phyloP scores from a whole-genome alignment of 2,329 filamentous ascomycete genomes.

The Mollisia scopiformis region DNA sequence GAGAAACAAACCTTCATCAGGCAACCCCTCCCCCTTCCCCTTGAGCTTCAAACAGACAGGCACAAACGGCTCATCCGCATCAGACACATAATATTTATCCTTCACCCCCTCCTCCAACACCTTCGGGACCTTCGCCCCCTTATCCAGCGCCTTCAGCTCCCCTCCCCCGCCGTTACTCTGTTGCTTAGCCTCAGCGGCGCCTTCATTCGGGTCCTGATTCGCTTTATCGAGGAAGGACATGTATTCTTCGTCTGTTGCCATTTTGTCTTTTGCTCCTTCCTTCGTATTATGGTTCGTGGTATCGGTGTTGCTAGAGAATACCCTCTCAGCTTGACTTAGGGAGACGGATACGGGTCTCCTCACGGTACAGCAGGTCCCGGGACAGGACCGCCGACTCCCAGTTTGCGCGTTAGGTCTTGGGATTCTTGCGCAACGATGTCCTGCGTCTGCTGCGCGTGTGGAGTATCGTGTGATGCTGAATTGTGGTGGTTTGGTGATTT shows the following conservation, averaged over 20 bases:
- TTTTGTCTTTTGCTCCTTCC: conserved; percentile 37
- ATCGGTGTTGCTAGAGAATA: conserved; percentile 17
- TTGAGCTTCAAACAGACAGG: conserved; percentile 70
- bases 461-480: neutral
- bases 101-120: conserved; percentile 54
- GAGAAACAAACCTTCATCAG: conserved; percentile 60
- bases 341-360: conserved; percentile 11
- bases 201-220: conserved; percentile 74
- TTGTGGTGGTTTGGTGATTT: neutral
- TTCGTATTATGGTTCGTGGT: neutral
- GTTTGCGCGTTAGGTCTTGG: conserved; percentile 7
- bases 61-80: conserved; percentile 85
- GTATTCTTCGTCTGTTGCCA: conserved; percentile 83
- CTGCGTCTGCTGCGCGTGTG: neutral
- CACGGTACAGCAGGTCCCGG: conserved; percentile 17
- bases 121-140: conserved; percentile 62
- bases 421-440: conserved; percentile 2
- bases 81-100: conserved; percentile 73
- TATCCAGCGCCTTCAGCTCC: conserved; percentile 56
- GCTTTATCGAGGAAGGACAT: conserved; percentile 85
- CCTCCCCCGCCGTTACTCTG: conserved; percentile 34
- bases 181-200: conserved; percentile 43
- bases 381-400: conserved; percentile 18
- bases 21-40: conserved; percentile 54
- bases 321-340: conserved; percentile 13